These are phyloP conservation scores for Wickerhamiella brachini DNA, from an alignment of 805 yeast species.

Conservation along the genomic window DNA sequence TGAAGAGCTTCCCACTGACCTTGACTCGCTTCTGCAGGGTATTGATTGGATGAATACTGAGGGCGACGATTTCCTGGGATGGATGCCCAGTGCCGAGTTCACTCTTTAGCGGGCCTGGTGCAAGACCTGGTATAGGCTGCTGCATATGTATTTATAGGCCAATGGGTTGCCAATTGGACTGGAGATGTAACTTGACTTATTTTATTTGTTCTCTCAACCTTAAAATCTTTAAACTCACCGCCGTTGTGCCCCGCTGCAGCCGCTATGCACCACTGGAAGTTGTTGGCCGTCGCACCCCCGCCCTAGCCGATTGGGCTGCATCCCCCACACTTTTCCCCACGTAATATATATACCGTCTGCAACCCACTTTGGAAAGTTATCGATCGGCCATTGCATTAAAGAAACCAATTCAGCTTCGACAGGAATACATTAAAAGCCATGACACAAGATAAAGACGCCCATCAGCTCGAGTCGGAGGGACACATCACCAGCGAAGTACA, in stretches of 20 bases:
- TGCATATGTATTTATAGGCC: no score
- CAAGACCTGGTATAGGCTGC: no score
- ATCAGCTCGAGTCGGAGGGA: not conserved
- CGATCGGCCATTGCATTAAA: no score
- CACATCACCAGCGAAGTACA: conserved; percentile 23
- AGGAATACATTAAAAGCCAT: no score
- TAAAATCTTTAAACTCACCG: not conserved
- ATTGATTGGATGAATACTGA: conserved; percentile 76
- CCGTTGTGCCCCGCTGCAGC: not conserved
- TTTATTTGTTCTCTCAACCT: no score
- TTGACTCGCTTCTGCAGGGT: conserved; percentile 38
- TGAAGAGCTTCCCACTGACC: conserved; percentile 11
- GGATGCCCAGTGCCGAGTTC: conserved; percentile 38
- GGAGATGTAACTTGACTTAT: not conserved
- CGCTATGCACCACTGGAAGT: not conserved
- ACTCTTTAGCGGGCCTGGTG: not conserved
- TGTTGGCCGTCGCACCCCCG: not conserved
- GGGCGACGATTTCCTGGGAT: conserved; percentile 79
- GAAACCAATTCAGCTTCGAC: no score
- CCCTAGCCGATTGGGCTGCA: not conserved
- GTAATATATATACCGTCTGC: not conserved
- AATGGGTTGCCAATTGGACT: not conserved
- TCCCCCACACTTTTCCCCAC: not conserved
- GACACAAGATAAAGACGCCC: not conserved
- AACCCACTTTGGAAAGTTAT: not conserved